These are phyloP conservation scores for Tremella fuciformis DNA, from an alignment of 768 basidiomycete species.

Conservation along the genomic window DNA sequence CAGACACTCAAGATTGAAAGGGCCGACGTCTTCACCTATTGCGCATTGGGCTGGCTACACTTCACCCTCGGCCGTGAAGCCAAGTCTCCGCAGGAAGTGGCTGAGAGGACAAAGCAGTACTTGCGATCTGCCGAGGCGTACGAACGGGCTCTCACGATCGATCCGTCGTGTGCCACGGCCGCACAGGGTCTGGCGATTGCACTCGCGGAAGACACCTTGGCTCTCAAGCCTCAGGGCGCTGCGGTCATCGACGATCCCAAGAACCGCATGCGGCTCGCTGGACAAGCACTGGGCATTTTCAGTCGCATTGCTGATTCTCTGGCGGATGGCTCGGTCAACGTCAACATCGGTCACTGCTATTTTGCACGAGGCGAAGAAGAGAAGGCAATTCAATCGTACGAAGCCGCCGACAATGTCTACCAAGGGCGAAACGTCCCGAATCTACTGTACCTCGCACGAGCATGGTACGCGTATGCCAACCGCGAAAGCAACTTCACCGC, in stretches of 20 bases:
- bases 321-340: constrained; percentile 77
- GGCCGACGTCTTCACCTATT: constrained; percentile 86
- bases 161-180: constrained; percentile 82
- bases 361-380: constrained; percentile 91
- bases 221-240: constrained; percentile 59
- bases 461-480: constrained; percentile 91
- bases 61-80: constrained; percentile 87
- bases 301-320: constrained; percentile 85
- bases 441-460: constrained; percentile 79
- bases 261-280: constrained; percentile 62
- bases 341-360: constrained; percentile 96
- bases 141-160: constrained; percentile 80
- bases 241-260: constrained; percentile 61
- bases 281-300: constrained; percentile 85
- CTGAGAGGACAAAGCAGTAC: constrained; percentile 75
- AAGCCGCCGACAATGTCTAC: constrained; percentile 80
- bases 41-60: constrained; percentile 79
- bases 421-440: constrained; percentile 69
- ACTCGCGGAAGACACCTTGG: constrained; percentile 85
- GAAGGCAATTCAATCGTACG: constrained; percentile 95
- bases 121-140: constrained; percentile 83
- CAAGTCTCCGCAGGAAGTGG: constrained; percentile 56
- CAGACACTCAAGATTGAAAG: constrained; percentile 78
- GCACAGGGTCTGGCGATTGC: constrained; percentile 94
- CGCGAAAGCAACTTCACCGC: constrained; percentile 78